Conservation (phyloP, 257 asterid genomes). For the Lycium barbarum region DNA sequence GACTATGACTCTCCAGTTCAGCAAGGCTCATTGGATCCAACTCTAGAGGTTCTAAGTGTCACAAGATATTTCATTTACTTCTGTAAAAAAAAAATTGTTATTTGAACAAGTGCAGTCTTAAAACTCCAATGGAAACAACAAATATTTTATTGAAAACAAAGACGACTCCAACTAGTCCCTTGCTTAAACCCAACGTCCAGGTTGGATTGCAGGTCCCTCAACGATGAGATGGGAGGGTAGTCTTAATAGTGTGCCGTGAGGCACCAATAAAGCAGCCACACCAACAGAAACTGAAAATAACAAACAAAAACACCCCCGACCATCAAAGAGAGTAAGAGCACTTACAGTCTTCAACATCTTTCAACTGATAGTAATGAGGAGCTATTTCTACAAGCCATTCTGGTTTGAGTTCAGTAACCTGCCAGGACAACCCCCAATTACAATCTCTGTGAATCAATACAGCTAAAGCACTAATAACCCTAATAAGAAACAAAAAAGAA, state of each 20-base stretch:
- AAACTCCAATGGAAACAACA: background rate
- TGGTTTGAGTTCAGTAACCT: conserved; percentile 88
- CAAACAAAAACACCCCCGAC: background rate
- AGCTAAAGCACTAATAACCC: background rate
- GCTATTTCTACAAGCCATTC: conserved; percentile 95
- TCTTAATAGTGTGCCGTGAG: background rate
- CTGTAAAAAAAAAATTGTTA: background rate
- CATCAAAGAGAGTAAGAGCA: conserved; percentile 27
- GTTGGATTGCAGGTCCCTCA: conserved; percentile 26
- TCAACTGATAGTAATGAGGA: conserved; percentile 85
- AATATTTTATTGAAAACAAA: background rate
- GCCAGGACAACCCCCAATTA: conserved; percentile 31
- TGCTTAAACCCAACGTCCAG: background rate
- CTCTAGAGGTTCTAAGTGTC: background rate
- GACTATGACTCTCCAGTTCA: background rate
- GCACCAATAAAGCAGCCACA: conserved; percentile 9
- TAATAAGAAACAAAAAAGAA: background rate
- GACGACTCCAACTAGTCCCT: background rate
- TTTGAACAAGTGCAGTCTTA: background rate
- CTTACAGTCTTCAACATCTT: conserved; percentile 87
- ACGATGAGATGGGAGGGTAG: background rate
- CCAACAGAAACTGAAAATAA: background rate
- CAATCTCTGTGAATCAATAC: background rate
- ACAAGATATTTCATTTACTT: background rate
- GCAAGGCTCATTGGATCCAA: conserved; percentile 15